Evolutionary conservation across 164 flowering plant genomes (phyloP).

Genomic region (Kingdonia uniflora): DNA sequence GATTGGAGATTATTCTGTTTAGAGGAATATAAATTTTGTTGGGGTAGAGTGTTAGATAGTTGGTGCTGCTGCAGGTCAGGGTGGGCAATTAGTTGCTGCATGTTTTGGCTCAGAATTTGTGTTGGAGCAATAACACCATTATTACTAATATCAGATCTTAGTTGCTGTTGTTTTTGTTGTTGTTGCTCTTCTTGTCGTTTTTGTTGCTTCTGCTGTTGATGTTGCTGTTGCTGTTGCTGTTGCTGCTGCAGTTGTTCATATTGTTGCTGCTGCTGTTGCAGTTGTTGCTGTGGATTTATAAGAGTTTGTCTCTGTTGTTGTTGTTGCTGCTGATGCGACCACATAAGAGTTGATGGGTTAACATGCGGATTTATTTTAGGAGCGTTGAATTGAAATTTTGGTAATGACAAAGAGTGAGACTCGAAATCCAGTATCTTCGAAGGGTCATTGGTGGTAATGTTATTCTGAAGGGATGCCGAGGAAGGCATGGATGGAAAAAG

Average conservation of each 20-base stretch:
- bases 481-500: constrained; percentile 44
- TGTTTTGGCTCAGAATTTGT: constrained; percentile 33
- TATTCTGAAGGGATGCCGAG: constrained; percentile 36
- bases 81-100: constrained; percentile 33
- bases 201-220: constrained; percentile 22
- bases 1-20: constrained; percentile 30
- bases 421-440: constrained; percentile 78
- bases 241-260: constrained; percentile 21
- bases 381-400: constrained; percentile 39
- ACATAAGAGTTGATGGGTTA: constrained; percentile 38
- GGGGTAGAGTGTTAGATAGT: constrained; percentile 27
- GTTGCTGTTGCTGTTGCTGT: constrained; percentile 15
- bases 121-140: constrained; percentile 20
- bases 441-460: constrained; percentile 49
- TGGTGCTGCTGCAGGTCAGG: constrained; percentile 69
- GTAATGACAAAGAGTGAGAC: constrained; percentile 33
- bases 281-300: constrained; percentile 41
- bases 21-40: constrained; percentile 26
- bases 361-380: constrained; percentile 45
- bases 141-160: constrained; percentile 13
- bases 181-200: too few species aligned
- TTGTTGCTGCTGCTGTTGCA: constrained; percentile 20
- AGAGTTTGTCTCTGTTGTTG: constrained; percentile 25
- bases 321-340: constrained; percentile 47
- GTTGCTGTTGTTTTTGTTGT: constrained; percentile 29